These are phyloP conservation scores for Penicillium soppii DNA, from an alignment of 495 filamentous ascomycete species.

Conservation along the genomic window DNA sequence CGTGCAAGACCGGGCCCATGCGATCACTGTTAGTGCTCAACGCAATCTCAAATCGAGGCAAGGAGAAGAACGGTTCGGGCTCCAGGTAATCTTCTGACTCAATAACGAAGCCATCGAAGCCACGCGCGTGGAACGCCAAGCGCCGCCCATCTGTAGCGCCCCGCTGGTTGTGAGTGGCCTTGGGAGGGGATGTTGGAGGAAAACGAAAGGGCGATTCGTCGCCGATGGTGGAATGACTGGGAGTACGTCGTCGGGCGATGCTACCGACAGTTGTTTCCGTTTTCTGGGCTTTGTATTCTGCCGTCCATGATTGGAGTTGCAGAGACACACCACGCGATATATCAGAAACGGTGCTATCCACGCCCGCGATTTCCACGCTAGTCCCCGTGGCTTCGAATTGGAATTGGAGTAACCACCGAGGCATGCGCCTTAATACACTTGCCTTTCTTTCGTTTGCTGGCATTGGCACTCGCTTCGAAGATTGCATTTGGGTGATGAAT, in stretches of 20 bases:
- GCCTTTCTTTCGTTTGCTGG: conserved; percentile 46
- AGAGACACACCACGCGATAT: conserved; percentile 77
- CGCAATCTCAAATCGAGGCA: conserved; percentile 84
- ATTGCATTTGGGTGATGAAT: conserved; percentile 61
- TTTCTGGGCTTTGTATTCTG: conserved; percentile 85
- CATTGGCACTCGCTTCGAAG: conserved; percentile 57
- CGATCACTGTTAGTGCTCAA: conserved; percentile 81
- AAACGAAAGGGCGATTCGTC: conserved; percentile 53
- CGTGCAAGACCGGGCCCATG: conserved; percentile 81
- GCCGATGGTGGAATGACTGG: conserved; percentile 53
- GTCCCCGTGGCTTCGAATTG: conserved; percentile 85
- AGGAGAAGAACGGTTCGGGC: conserved; percentile 76
- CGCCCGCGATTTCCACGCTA: conserved; percentile 84
- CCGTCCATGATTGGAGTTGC: conserved; percentile 85
- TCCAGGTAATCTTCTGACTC: conserved; percentile 84
- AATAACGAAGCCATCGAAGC: conserved; percentile 84
- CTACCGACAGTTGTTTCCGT: conserved; percentile 60
- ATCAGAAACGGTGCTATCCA: conserved; percentile 77
- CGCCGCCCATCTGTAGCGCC: conserved; percentile 78
- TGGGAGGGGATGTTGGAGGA: conserved; percentile 59
- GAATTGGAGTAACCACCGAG: conserved; percentile 81
- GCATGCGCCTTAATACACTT: conserved; percentile 75
- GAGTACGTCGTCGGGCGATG: conserved; percentile 55
- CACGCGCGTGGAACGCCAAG: conserved; percentile 74
- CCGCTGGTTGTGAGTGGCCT: conserved; percentile 51